Conservation (phyloP, 345 rosid genomes). For the Gynandropsis gynandra region DNA sequence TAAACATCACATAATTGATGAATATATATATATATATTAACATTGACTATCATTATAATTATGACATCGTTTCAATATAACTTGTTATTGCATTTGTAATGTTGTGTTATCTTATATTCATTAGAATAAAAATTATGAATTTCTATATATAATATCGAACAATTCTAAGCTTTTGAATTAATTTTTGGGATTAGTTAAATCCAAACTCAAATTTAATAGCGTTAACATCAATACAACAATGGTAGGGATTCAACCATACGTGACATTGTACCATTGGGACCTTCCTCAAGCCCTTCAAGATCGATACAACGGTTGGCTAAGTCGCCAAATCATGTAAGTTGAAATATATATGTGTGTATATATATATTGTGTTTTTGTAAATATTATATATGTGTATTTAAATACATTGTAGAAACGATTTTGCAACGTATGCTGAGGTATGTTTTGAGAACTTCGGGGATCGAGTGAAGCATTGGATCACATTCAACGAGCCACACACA, state of each 20-base stretch:
- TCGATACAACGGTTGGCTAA: slow-evolving; percentile 78
- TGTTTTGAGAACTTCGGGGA: slow-evolving; percentile 87
- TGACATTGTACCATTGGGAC: slow-evolving; percentile 94
- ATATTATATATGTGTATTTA: not conserved
- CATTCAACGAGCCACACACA: slow-evolving; percentile 92
- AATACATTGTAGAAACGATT: slow-evolving; percentile 51
- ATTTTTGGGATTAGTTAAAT: no score
- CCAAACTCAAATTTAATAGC: no score
- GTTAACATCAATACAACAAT: no score
- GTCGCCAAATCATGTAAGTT: slow-evolving; percentile 55
- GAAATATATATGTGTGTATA: no score
- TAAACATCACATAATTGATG: no score
- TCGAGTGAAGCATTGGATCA: slow-evolving; percentile 87
- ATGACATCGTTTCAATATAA: no score
- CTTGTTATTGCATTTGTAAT: no score
- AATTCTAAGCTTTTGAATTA: no score
- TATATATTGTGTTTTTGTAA: not conserved
- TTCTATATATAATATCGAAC: not conserved
- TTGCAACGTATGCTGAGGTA: slow-evolving; percentile 64
- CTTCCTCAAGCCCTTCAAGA: slow-evolving; percentile 88
- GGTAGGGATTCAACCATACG: slow-evolving; percentile 84
- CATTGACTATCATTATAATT: no score
- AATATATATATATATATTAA: no score
- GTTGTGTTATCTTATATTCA: no score
- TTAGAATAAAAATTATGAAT: no score